Base-by-base conservation (phyloP, 345 rosid species). In the Euphorbia lathyris region DNA sequence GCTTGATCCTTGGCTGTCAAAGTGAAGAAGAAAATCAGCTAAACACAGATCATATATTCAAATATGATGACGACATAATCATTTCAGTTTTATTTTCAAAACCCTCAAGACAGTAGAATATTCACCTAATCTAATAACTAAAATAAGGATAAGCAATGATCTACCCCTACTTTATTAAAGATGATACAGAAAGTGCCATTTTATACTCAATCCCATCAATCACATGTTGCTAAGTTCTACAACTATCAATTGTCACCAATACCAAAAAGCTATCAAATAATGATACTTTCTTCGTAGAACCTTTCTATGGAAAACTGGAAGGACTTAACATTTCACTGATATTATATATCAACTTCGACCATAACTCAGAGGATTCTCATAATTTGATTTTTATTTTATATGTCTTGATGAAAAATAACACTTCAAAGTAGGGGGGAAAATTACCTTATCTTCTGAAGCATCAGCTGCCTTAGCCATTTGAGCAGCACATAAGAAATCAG, bases 401-500 rank as follows among this genome's bases (percentile, higher is more conserved):
- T n/a, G n/a, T n/a, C n/a, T 11, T 42, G 4, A 20, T 3, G 22
- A 56, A 7, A 14, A 29, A 7, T 34, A 34, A 34, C 38, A 70
- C 5, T 53, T 20, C 30, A 19, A 27, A 30, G 25, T 23, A 53
- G 10, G 58, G 43, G 55, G 63, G 63, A 47, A 71, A 51, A 40
- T 73, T 38, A 91, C 98, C 87, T 83, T 84, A 17, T 72, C 86
- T 73, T 82, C 95, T 50, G 77, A 48, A 77, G 85, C 90, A 77
- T 80, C 88, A 22, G 77, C 86, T 67, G 74, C 86, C 78, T 84
- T 85, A 20, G 96, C 84, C 80, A 88, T 76, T 70, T 83, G 89
- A 76, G 97, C 96, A 65, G 96, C 97, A 81, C 80, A 81, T 14
- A 94, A 84, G 67, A 91, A 91, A 81, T 91, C 98, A 0, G 90